Conservation (phyloP, 148 eudicot species). For the Persicaria maculosa region DNA sequence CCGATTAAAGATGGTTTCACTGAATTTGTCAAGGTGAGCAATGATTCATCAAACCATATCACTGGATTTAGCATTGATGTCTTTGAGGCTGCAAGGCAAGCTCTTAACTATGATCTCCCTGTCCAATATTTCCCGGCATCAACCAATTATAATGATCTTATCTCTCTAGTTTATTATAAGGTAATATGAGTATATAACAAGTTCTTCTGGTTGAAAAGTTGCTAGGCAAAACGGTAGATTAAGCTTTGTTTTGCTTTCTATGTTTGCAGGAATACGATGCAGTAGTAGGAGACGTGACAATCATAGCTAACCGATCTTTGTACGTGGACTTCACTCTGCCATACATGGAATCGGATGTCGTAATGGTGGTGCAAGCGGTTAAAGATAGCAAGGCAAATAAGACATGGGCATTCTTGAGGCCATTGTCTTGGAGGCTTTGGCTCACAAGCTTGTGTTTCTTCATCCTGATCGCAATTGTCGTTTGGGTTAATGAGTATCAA, state of each 20-base stretch:
- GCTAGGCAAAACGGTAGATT: too few species aligned
- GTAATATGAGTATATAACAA: not conserved
- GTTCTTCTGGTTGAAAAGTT: too few species aligned
- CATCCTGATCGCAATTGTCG: constrained; percentile 49
- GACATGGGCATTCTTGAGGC: constrained; percentile 63
- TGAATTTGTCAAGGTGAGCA: constrained; percentile 3
- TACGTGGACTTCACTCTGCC: constrained; percentile 63
- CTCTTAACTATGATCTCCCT: not conserved
- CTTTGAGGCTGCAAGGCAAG: not conserved
- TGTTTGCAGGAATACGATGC: constrained; percentile 43
- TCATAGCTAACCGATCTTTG: constrained; percentile 35
- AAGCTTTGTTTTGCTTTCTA: not conserved
- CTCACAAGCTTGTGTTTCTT: constrained; percentile 42
- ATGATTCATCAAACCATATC: not conserved
- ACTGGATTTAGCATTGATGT: constrained; percentile 3
- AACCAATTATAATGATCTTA: not conserved
- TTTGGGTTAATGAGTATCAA: constrained; percentile 68
- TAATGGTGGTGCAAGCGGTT: constrained; percentile 36
- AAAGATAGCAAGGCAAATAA: constrained; percentile 31
- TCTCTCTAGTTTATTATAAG: not conserved
- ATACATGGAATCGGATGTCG: constrained; percentile 52
- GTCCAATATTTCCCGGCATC: not conserved
- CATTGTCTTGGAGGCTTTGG: constrained; percentile 57
- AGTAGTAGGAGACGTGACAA: constrained; percentile 56
- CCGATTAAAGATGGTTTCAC: constrained; percentile 8